Evolutionary conservation across 2,329 filamentous ascomycete species (phyloP).

Genomic region (Rachicladosporium sp.): DNA sequence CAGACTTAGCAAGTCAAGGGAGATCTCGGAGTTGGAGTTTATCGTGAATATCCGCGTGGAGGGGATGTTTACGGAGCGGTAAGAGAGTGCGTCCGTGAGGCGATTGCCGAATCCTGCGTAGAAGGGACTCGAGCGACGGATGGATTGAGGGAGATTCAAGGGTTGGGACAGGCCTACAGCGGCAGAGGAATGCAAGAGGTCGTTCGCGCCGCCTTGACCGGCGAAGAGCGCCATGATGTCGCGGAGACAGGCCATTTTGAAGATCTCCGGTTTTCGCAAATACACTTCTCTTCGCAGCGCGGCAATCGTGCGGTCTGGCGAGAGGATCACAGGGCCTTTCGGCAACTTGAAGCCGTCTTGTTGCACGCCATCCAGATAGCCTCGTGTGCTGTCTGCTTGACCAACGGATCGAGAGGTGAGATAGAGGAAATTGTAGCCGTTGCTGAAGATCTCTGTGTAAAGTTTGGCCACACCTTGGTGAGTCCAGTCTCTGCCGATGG

Average conservation of each 20-base stretch:
- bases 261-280: slow-evolving; percentile 89
- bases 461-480: slow-evolving; percentile 93
- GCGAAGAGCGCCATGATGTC: slow-evolving; percentile 82
- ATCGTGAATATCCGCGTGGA: slow-evolving; percentile 94
- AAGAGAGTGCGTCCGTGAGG: slow-evolving; percentile 89
- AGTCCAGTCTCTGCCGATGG: slow-evolving; percentile 96
- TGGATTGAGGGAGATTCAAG: slow-evolving; percentile 9
- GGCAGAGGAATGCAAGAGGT: slow-evolving; percentile 12
- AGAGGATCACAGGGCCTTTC: slow-evolving; percentile 85
- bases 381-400: slow-evolving; percentile 77
- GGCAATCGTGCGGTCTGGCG: slow-evolving; percentile 87
- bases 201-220: slow-evolving; percentile 24
- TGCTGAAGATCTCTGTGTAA: slow-evolving; percentile 87
- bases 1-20: slow-evolving; percentile 73
- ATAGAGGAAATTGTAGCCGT: slow-evolving; percentile 98
- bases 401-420: slow-evolving; percentile 88
- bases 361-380: slow-evolving; percentile 77
- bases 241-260: slow-evolving; percentile 96
- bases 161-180: slow-evolving; percentile 12
- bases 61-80: slow-evolving; percentile 90
- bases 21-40: slow-evolving; percentile 94
- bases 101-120: slow-evolving; percentile 96
- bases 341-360: slow-evolving; percentile 82
- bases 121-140: slow-evolving; percentile 49
- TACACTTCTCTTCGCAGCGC: slow-evolving; percentile 87